Evolutionary conservation across 2,329 filamentous ascomycete species (phyloP), one percentile per base, ranked within the genome.

Genomic region (Graphilbum fragrans): DNA sequence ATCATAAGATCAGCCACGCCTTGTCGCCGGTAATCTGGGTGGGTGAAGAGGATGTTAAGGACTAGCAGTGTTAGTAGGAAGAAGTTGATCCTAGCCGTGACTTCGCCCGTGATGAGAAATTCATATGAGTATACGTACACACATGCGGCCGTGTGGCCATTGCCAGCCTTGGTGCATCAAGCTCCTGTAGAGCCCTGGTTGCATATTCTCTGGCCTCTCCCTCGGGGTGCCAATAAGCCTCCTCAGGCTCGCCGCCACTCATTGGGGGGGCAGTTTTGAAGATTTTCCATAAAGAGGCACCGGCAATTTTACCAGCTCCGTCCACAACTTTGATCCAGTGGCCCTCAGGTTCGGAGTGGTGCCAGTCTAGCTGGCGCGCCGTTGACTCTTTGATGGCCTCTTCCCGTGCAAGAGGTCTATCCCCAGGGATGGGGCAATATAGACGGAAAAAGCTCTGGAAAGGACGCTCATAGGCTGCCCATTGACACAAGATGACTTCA

Each of bases 251-350:
- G 22, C 14, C 17, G 5, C 11, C 19, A 6, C 18, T 12, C 18
- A 3, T 5, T 5, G n/a, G 21, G 4, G 39, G 39, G 16, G n/a
- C 16, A 5, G 22, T 23, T 14, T n/a, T 6, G 17, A 20, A 41
- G 11, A 37, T 23, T 25, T 41, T 41, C 39, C 39, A 41, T 14
- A 41, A 25, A 8, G 20, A 36, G 12, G 21, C 23, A 14, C 34
- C 39, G 16, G n/a, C 39, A 23, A 41, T 41, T 25, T 37, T 41
- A 19, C 39, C 34, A 7, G 17, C 5, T 8, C 17, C 18, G 25
- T 41, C 39, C 16, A 41, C 39, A 4, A 41, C 39, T 25, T 41
- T 41, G 16, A 25, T 20, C 39, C 39, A 41, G 9, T 20, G 22
- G 34, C 23, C 18, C 7, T 18, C 18, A 8, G 39, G 18, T 3